Evolutionary conservation across 176 grass and related monocot genomes (phyloP).

Genomic region (Oryza meridionalis): DNA sequence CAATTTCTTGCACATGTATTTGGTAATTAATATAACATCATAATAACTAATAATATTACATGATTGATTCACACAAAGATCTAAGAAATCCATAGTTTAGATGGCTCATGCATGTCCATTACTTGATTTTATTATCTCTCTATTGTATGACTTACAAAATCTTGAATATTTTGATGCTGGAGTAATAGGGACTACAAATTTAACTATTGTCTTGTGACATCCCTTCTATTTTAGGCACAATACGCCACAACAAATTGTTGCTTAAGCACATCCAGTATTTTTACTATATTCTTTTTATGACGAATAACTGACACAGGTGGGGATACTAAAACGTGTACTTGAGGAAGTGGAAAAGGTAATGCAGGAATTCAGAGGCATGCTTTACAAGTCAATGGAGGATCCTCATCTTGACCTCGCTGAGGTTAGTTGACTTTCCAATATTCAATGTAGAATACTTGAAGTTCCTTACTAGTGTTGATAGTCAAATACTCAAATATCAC

Average conservation of each 20-base stretch:
- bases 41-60: conserved; percentile 8
- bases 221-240: conserved; percentile 12
- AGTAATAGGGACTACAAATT: conserved; percentile 20
- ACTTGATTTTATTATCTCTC: conserved; percentile 24
- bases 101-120: conserved; percentile 14
- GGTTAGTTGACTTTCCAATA: conserved; percentile 54
- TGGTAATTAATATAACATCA: neutral
- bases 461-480: conserved; percentile 33
- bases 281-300: conserved; percentile 29
- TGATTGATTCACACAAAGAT: conserved; percentile 13
- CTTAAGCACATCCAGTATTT: conserved; percentile 27
- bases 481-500: conserved; percentile 22
- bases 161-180: neutral
- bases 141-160: conserved; percentile 13
- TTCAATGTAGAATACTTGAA: conserved; percentile 13
- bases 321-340: conserved; percentile 94
- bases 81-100: conserved; percentile 17
- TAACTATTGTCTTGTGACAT: conserved; percentile 10
- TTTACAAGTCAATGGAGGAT: conserved; percentile 99
- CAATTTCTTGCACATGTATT: neutral
- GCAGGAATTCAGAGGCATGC: conserved; percentile 97
- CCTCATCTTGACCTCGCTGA: conserved; percentile 93
- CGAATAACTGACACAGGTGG: conserved; percentile 71
- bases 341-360: conserved; percentile 99
- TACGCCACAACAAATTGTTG: neutral